Evolutionary conservation across 208 protist genomes (phyloP), one percentile per base, ranked within the genome.

Genomic region (Phytomonas serpens): DNA sequence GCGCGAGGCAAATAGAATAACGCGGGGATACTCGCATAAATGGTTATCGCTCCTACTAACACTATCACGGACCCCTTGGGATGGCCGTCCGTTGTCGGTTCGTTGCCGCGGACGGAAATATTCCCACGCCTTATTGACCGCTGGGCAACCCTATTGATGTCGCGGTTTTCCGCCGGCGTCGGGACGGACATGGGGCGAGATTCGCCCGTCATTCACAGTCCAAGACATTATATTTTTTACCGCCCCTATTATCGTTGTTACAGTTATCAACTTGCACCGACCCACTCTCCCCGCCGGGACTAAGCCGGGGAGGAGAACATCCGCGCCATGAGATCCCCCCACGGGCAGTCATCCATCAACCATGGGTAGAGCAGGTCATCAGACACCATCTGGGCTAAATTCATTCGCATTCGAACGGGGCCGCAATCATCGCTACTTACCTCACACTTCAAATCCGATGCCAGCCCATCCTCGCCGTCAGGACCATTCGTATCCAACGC

Each of bases 321-420:
- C 37, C 33, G n/a, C 73, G 62, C 68, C 72, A 83, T 31, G 68
- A 69, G n/a, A 27, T 73, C 71, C 52, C 74, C 67, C 86, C 88
- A 94, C 13, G 86, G 84, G 61, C 88, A 94, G 61, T 74, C 64
- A 37, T 77, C 74, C 82, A 94, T 85, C 63, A 94, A 61, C 63
- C 73, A 69, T 13, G 82, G 78, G 62, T 80, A 65, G 34, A 94
- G 78, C 19, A 92, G 67, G 0, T 86, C 88, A 34, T 83, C 84
- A 13, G 68, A 47, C 69, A 92, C 81, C 84, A 94, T 88, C 72
- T 87, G 83, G 7, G 62, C 52, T 42, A 92, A 62, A 72, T 91
- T 80, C 57, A 93, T 38, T 32, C 37, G 69, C 14, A 68, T 51
- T 4, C 68, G 70, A 7, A 0, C 37, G 64, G 14, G 5, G 19